phyloP scores from a whole-genome alignment of 805 yeast species.

The Ogataea siamensis region DNA sequence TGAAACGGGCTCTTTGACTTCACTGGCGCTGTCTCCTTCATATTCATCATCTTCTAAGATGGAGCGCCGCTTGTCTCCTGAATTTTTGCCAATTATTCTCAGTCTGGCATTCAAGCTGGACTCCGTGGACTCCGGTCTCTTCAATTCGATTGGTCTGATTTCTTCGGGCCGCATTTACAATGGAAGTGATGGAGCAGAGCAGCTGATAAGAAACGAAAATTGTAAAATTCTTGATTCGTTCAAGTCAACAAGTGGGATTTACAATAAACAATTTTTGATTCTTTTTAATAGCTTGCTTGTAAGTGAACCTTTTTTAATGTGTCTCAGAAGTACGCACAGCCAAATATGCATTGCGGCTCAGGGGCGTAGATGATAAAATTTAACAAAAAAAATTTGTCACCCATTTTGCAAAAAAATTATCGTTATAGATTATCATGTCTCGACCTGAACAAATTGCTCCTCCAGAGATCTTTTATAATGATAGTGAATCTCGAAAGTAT shows the following conservation, averaged over 20 bases:
- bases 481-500: conserved; percentile 83
- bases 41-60: conserved; percentile 25
- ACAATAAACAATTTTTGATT: no score
- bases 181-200: no score
- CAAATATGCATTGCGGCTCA: conserved; percentile 1
- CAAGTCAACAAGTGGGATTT: no score
- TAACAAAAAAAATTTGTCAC: conserved; percentile 3
- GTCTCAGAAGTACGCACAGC: neutral
- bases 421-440: conserved; percentile 59
- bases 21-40: conserved; percentile 11
- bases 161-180: conserved; percentile 3
- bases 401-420: neutral
- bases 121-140: conserved; percentile 10
- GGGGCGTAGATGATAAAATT: conserved; percentile 2
- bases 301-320: conserved; percentile 1
- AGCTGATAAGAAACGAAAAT: no score
- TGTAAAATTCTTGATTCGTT: no score
- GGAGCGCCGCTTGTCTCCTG: conserved; percentile 19
- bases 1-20: neutral
- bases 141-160: conserved; percentile 2
- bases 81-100: conserved; percentile 17
- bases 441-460: conserved; percentile 97
- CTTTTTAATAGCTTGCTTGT: no score
- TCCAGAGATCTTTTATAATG: conserved; percentile 93
- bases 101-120: conserved; percentile 9